Conservation (phyloP, 2,329 filamentous ascomycete genomes). For the Aspergillus candidus region DNA sequence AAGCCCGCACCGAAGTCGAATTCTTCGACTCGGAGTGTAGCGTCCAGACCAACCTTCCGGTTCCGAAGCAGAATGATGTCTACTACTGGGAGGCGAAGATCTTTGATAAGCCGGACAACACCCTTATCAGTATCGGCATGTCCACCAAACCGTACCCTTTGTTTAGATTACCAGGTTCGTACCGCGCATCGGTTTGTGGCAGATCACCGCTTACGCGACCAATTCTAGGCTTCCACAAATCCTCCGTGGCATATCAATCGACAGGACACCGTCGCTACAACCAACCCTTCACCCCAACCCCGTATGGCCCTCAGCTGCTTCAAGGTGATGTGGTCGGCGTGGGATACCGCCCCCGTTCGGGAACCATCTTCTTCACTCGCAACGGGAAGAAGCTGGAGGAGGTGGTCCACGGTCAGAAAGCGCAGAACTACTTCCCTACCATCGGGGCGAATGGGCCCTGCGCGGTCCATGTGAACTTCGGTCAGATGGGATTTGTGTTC, state of each 20-base stretch:
- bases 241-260: constrained; percentile 86
- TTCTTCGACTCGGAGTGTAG: constrained; percentile 98
- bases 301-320: constrained; percentile 76
- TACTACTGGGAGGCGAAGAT: constrained; percentile 99
- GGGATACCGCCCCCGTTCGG: constrained; percentile 88
- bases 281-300: constrained; percentile 75
- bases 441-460: constrained; percentile 94
- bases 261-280: constrained; percentile 82
- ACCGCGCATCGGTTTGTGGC: not conserved
- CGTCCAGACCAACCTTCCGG: constrained; percentile 91
- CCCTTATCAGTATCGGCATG: constrained; percentile 83
- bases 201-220: constrained; percentile 2
- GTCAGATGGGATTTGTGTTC: constrained; percentile 95
- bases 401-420: constrained; percentile 83
- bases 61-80: constrained; percentile 97
- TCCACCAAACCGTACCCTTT: constrained; percentile 95
- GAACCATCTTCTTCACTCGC: constrained; percentile 94
- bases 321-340: constrained; percentile 96
- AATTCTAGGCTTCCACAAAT: constrained; percentile 74
- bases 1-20: constrained; percentile 92
- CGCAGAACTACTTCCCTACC: constrained; percentile 95
- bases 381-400: constrained; percentile 98
- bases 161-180: constrained; percentile 83
- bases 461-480: constrained; percentile 92
- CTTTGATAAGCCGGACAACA: constrained; percentile 90